Conservation (phyloP, 768 basidiomycete genomes). For the Goffeauzyma gilvescens region DNA sequence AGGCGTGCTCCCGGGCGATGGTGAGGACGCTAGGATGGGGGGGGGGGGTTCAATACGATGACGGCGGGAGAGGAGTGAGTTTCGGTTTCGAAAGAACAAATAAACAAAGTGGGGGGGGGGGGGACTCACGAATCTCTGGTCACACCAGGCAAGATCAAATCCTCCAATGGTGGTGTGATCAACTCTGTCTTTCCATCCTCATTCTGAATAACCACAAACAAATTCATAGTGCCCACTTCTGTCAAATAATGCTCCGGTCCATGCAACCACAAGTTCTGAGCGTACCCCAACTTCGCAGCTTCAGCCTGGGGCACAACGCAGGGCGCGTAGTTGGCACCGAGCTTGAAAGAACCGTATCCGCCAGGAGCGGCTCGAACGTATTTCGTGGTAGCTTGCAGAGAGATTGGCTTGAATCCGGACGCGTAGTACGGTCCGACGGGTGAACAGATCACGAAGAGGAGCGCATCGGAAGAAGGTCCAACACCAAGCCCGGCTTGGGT, state of each 20-base stretch:
- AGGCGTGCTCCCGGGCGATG: slow-evolving; percentile 48
- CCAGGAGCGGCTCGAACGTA: slow-evolving; percentile 70
- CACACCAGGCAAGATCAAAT: slow-evolving; percentile 79
- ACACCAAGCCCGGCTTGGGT: slow-evolving; percentile 47
- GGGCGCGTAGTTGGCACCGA: slow-evolving; percentile 58
- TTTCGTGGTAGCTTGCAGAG: slow-evolving; percentile 67
- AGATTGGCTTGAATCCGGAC: slow-evolving; percentile 72
- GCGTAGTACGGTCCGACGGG: slow-evolving; percentile 18
- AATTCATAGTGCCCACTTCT: slow-evolving; percentile 59
- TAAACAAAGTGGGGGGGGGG: too few species aligned
- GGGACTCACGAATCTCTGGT: slow-evolving; percentile 43
- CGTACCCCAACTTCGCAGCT: slow-evolving; percentile 50
- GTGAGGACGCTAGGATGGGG: slow-evolving; percentile 38
- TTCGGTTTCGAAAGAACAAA: neutral
- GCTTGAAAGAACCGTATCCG: slow-evolving; percentile 76
- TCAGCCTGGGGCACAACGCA: slow-evolving; percentile 56
- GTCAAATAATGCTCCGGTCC: slow-evolving; percentile 43
- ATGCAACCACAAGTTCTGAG: slow-evolving; percentile 60
- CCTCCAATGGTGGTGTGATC: slow-evolving; percentile 72
- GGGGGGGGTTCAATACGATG: neutral
- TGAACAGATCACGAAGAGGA: slow-evolving; percentile 63
- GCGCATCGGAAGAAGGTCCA: slow-evolving; percentile 54
- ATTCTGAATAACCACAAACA: slow-evolving; percentile 48
- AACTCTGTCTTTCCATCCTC: slow-evolving; percentile 49
- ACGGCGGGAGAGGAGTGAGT: neutral